These are phyloP conservation scores for Fusarium globosum DNA, from an alignment of 2,329 filamentous ascomycete genomes.

Conservation along the genomic window DNA sequence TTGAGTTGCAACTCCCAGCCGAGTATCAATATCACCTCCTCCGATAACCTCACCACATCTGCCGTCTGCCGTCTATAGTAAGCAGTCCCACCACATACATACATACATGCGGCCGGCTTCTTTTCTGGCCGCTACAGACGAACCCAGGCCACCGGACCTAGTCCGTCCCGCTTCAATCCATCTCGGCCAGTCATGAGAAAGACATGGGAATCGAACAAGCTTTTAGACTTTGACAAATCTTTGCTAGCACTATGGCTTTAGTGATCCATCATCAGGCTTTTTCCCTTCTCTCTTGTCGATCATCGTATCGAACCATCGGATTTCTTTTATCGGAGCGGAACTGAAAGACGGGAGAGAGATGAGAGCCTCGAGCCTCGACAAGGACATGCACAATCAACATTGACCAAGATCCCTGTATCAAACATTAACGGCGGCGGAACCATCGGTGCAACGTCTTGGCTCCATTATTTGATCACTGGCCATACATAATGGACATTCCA, in stretches of 20 bases:
- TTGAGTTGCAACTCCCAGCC: neutral
- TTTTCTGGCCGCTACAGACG: slow-evolving; percentile 17
- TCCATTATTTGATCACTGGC: neutral
- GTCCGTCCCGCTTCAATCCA: slow-evolving; percentile 13
- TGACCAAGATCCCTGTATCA: slow-evolving; percentile 16
- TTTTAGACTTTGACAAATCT: slow-evolving; percentile 29
- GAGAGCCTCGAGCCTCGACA: slow-evolving; percentile 3
- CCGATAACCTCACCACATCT: neutral
- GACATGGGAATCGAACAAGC: slow-evolving; percentile 23
- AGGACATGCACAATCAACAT: slow-evolving; percentile 22
- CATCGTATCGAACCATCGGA: neutral
- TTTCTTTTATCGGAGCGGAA: neutral
- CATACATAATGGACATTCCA: neutral
- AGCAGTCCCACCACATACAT: slow-evolving; percentile 12
- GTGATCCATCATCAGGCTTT: neutral
- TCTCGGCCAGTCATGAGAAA: slow-evolving; percentile 6
- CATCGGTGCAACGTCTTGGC: slow-evolving; percentile 37
- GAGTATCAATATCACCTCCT: neutral
- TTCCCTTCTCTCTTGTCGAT: slow-evolving; percentile 13
- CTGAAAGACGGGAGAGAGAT: slow-evolving; percentile 12
- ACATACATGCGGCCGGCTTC: slow-evolving; percentile 3
- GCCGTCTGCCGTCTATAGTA: neutral
- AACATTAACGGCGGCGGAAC: slow-evolving; percentile 23
- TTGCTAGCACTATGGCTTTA: neutral
- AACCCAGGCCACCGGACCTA: slow-evolving; percentile 3